Conservation (phyloP, 345 rosid genomes). For the Aurinia saxatilis region DNA sequence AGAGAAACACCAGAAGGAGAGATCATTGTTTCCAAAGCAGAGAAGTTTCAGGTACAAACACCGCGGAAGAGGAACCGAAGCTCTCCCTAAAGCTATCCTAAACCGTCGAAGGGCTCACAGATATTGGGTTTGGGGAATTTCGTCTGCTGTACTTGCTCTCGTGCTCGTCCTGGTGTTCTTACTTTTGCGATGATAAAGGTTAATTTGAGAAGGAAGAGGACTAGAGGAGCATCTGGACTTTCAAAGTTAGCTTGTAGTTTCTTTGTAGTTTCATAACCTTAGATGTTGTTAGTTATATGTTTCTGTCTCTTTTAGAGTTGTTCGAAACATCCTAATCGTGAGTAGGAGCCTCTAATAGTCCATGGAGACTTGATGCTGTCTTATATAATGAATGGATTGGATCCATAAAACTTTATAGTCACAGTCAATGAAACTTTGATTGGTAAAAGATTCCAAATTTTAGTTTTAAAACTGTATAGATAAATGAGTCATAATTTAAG, state of each 20-base stretch:
- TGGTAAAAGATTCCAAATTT: neutral
- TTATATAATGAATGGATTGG: constrained; percentile 10
- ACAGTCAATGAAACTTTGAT: neutral
- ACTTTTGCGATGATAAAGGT: constrained; percentile 33
- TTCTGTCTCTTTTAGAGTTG: constrained; percentile 7
- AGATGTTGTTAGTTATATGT: constrained; percentile 9
- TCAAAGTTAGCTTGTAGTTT: neutral
- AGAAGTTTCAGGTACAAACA: constrained; percentile 38
- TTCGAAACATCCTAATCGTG: constrained; percentile 14
- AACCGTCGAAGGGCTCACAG: constrained; percentile 57
- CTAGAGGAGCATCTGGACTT: constrained; percentile 3
- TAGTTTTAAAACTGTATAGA: neutral
- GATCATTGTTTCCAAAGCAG: constrained; percentile 37
- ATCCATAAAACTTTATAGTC: neutral
- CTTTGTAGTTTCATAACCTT: constrained; percentile 14
- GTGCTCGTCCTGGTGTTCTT: constrained; percentile 32
- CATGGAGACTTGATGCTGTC: constrained; percentile 13
- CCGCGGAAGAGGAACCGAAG: constrained; percentile 46
- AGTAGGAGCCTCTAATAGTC: neutral
- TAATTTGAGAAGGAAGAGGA: neutral
- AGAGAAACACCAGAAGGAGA: constrained; percentile 31
- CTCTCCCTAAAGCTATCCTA: constrained; percentile 60
- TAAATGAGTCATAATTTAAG: neutral
- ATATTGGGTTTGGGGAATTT: constrained; percentile 63
- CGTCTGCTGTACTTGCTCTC: constrained; percentile 45